phyloP scores from a whole-genome alignment of 2,329 filamentous ascomycete species.

The Phoma sp. region DNA sequence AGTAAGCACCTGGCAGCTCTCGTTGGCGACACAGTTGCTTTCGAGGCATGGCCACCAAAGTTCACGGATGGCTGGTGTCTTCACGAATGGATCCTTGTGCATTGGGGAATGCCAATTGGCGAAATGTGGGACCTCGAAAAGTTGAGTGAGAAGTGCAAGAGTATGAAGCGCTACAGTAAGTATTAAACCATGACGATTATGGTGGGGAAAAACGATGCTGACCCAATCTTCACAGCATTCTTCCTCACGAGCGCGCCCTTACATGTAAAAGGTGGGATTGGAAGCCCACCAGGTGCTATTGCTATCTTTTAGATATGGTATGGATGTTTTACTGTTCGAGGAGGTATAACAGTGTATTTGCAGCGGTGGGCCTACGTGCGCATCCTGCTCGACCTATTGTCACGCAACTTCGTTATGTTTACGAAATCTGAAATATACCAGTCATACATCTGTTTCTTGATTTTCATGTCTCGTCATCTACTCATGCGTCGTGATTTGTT shows the following conservation, averaged over 20 bases:
- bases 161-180: slow-evolving; percentile 57
- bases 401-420: too few relatives aligned
- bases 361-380: too few relatives aligned
- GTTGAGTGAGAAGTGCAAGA: slow-evolving; percentile 62
- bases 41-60: slow-evolving; percentile 48
- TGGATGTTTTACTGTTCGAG: too few relatives aligned
- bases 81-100: slow-evolving; percentile 43
- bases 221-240: slow-evolving; percentile 50
- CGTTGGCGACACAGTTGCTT: slow-evolving; percentile 51
- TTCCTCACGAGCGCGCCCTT: slow-evolving; percentile 67
- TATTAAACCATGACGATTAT: not conserved
- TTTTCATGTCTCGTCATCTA: too few relatives aligned
- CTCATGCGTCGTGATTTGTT: too few relatives aligned
- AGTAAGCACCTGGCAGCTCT: slow-evolving; percentile 46
- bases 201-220: not conserved
- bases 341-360: too few relatives aligned
- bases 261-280: slow-evolving; percentile 60
- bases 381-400: too few relatives aligned
- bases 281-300: slow-evolving; percentile 47
- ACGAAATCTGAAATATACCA: too few relatives aligned
- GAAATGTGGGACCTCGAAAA: slow-evolving; percentile 57
- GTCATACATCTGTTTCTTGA: too few relatives aligned
- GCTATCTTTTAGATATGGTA: slow-evolving; percentile 41
- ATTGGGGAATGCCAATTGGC: slow-evolving; percentile 41
- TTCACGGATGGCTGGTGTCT: slow-evolving; percentile 42